Percentiles rank a stretch among this genome's conserved stretches.
Evolutionary conservation across 192 early-diverging fungal genomes (phyloP).

Genomic region (Umbelopsis sp.): DNA sequence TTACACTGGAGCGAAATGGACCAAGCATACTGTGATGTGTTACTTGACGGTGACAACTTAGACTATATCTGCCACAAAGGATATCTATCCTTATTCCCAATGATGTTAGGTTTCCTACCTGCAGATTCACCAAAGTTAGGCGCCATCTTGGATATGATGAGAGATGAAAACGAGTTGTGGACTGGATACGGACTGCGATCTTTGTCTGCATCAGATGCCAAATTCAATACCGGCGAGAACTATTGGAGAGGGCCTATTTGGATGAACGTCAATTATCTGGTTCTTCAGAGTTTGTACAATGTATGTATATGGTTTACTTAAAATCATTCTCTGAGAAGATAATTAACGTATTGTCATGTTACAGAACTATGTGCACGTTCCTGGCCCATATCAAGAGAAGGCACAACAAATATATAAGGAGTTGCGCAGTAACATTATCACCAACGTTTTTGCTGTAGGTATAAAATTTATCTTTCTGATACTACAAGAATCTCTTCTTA

Average conservation of each 20-base stretch:
- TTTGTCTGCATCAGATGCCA: slow-evolving; percentile 59
- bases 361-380: slow-evolving; percentile 53
- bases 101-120: slow-evolving; percentile 74
- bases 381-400: slow-evolving; percentile 69
- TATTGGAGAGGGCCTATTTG: slow-evolving; percentile 96
- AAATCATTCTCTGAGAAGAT: not conserved
- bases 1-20: slow-evolving; percentile 72
- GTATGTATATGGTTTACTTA: slow-evolving; percentile 35
- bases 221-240: slow-evolving; percentile 82
- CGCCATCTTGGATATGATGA: slow-evolving; percentile 75
- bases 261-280: slow-evolving; percentile 91
- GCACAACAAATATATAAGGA: slow-evolving; percentile 72
- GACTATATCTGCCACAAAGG: slow-evolving; percentile 68
- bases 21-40: slow-evolving; percentile 65
- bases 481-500: not conserved
- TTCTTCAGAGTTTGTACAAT: slow-evolving; percentile 68
- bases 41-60: slow-evolving; percentile 42
- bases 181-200: slow-evolving; percentile 73
- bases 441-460: slow-evolving; percentile 70
- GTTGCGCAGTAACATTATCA: slow-evolving; percentile 75
- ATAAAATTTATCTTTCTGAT: no score
- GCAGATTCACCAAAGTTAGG: slow-evolving; percentile 69
- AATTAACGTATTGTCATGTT: not conserved
- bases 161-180: slow-evolving; percentile 81
- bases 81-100: slow-evolving; percentile 83